Conservation (phyloP, 352 stramenopile species). For the Pythium aristosporum region DNA sequence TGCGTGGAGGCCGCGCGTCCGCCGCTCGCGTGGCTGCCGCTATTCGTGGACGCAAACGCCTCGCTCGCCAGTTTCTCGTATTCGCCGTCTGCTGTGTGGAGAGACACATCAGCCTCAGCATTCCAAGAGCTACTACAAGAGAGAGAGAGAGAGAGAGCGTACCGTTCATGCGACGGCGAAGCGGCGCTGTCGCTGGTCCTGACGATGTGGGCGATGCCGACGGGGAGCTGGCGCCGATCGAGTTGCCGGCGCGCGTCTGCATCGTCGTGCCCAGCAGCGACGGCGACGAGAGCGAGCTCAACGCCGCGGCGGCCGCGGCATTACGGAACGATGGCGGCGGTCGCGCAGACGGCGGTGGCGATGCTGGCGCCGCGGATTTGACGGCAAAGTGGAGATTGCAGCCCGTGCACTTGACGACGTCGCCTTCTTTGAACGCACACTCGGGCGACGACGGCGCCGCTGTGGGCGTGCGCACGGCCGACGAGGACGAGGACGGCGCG, state of each 20-base stretch:
- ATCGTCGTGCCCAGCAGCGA: conserved; percentile 47
- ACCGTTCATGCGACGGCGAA: conserved; percentile 55
- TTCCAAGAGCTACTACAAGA: not conserved
- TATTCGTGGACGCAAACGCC: conserved; percentile 29
- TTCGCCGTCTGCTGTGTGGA: conserved; percentile 49
- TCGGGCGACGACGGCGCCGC: not conserved
- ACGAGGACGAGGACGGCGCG: not conserved
- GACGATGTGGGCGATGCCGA: conserved; percentile 1
- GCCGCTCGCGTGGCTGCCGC: conserved; percentile 1
- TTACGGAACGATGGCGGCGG: conserved; percentile 52
- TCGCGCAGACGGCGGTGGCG: conserved; percentile 16
- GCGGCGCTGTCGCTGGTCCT: conserved; percentile 4
- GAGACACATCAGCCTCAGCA: not conserved
- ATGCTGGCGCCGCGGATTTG: conserved; percentile 32
- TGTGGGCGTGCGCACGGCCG: conserved; percentile 17
- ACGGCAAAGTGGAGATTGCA: conserved; percentile 78
- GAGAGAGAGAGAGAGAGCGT: not conserved
- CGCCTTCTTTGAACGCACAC: conserved; percentile 63
- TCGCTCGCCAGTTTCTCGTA: conserved; percentile 75
- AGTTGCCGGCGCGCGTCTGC: conserved; percentile 41
- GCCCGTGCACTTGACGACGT: conserved; percentile 71
- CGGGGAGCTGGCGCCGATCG: conserved; percentile 24
- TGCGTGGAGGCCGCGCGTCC: conserved; percentile 5
- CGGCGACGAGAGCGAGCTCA: conserved; percentile 61
- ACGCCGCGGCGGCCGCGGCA: conserved; percentile 52